phyloP scores from a whole-genome alignment of 2,329 filamentous ascomycete species.

The Phialemoniopsis sp. region DNA sequence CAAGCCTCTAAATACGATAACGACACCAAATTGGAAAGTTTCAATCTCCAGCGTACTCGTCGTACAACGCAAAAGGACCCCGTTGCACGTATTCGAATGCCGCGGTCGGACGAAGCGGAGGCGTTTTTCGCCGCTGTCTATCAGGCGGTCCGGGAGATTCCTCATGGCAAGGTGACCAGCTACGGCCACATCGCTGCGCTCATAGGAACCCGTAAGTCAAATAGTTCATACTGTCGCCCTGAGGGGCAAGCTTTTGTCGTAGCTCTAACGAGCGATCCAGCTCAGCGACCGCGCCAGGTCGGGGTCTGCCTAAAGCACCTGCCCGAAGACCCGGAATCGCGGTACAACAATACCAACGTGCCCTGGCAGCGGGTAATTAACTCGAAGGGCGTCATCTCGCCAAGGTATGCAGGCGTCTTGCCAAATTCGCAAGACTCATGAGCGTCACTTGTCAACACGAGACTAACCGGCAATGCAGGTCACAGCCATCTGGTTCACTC shows the following conservation, averaged over 20 bases:
- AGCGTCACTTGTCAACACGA: not conserved
- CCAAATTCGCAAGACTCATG: not conserved
- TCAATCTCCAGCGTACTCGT: too few species aligned
- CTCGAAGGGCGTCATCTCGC: constrained; percentile 79
- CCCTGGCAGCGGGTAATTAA: constrained; percentile 96
- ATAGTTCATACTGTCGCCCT: not conserved
- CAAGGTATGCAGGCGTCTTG: constrained; percentile 49
- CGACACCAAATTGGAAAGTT: too few species aligned
- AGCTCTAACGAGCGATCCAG: constrained; percentile 30
- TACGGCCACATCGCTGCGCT: constrained; percentile 79
- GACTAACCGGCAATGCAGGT: constrained; percentile 25
- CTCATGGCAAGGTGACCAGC: constrained; percentile 75
- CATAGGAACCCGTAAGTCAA: constrained; percentile 63
- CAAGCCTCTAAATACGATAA: too few species aligned
- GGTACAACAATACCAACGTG: constrained; percentile 73
- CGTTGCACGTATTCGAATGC: constrained; percentile 54
- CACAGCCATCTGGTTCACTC: constrained; percentile 41
- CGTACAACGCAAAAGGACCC: too few species aligned
- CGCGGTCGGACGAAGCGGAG: constrained; percentile 68
- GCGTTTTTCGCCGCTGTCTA: constrained; percentile 78
- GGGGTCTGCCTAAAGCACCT: constrained; percentile 88
- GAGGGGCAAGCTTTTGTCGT: not conserved
- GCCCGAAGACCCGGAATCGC: constrained; percentile 40
- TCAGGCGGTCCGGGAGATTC: constrained; percentile 79
- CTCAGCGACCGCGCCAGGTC: constrained; percentile 76